Percentiles rank a stretch among this genome's conserved stretches.
phyloP scores from a whole-genome alignment of 306 rosid species.

The Prunus persica region DNA sequence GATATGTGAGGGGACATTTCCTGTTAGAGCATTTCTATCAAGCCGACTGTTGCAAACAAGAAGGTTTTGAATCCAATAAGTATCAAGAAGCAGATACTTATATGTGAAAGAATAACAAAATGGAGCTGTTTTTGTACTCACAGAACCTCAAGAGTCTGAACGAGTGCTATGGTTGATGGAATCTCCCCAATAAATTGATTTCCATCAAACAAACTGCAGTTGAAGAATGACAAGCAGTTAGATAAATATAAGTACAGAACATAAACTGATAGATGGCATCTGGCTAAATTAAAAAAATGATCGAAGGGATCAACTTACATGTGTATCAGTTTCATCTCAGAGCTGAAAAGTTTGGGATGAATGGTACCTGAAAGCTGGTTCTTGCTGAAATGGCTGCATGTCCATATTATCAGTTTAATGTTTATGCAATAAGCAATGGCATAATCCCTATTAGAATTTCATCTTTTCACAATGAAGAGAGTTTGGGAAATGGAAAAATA shows the following conservation, averaged over 20 bases:
- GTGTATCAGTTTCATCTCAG: constrained; percentile 76
- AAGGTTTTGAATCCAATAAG: no score
- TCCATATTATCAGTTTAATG: constrained; percentile 5
- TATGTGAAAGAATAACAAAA: no score
- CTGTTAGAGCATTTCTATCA: no score
- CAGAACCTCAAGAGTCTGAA: no score
- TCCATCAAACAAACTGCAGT: no score
- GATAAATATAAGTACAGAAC: background rate
- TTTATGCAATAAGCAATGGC: background rate
- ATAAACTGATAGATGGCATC: background rate
- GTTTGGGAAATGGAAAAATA: constrained; percentile 1
- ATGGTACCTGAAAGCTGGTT: constrained; percentile 81
- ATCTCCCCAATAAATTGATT: no score
- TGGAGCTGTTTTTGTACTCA: no score
- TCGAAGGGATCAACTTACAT: constrained; percentile 48
- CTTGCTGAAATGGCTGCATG: constrained; percentile 91
- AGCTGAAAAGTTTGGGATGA: constrained; percentile 61
- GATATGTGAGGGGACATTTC: no score
- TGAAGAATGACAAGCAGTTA: background rate
- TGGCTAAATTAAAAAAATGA: background rate
- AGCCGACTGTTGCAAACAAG: no score
- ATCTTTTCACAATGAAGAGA: background rate
- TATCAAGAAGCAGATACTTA: no score
- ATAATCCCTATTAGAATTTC: background rate
- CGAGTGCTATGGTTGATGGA: no score